phyloP scores from a whole-genome alignment of 2,329 filamentous ascomycete species.

The Paraphaeosphaeria minitans region DNA sequence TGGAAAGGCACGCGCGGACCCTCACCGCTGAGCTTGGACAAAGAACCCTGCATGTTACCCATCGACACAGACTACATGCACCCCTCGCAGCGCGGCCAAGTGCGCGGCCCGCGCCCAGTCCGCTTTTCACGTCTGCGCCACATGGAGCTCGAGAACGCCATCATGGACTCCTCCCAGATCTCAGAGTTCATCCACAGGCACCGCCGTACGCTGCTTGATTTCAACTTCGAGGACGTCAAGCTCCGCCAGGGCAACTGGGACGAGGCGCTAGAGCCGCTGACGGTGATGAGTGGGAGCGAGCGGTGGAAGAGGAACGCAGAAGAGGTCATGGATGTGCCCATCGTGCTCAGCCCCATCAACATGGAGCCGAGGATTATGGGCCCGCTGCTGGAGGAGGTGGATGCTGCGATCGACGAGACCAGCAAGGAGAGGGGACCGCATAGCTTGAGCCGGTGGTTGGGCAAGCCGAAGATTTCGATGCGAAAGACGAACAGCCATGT shows the following conservation, averaged over 20 bases:
- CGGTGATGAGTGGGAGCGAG: conserved; percentile 50
- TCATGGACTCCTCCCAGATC: conserved; percentile 74
- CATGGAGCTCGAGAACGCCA: conserved; percentile 73
- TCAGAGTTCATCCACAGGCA: conserved; percentile 71
- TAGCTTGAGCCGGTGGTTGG: conserved; percentile 41
- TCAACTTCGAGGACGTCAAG: conserved; percentile 78
- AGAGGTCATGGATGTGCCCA: conserved; percentile 50
- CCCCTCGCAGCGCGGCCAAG: conserved; percentile 39
- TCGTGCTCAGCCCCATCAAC: conserved; percentile 44
- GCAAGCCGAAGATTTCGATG: conserved; percentile 23
- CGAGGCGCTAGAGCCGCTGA: conserved; percentile 76
- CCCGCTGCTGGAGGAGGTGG: conserved; percentile 39
- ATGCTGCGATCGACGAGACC: conserved; percentile 29
- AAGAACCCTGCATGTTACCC: conserved; percentile 71
- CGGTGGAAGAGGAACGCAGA: conserved; percentile 49
- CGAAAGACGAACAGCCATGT: conserved; percentile 22
- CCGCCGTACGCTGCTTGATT: conserved; percentile 71
- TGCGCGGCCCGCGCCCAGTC: conserved; percentile 51
- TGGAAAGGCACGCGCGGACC: conserved; percentile 77
- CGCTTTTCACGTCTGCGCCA: conserved; percentile 70
- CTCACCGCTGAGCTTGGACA: conserved; percentile 71
- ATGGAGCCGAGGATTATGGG: conserved; percentile 43
- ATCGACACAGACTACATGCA: conserved; percentile 45
- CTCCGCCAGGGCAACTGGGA: conserved; percentile 79
- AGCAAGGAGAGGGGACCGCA: conserved; percentile 26